Base-by-base conservation (phyloP, 2,329 filamentous ascomycete genomes). In the Zymoseptoria passerinii region DNA sequence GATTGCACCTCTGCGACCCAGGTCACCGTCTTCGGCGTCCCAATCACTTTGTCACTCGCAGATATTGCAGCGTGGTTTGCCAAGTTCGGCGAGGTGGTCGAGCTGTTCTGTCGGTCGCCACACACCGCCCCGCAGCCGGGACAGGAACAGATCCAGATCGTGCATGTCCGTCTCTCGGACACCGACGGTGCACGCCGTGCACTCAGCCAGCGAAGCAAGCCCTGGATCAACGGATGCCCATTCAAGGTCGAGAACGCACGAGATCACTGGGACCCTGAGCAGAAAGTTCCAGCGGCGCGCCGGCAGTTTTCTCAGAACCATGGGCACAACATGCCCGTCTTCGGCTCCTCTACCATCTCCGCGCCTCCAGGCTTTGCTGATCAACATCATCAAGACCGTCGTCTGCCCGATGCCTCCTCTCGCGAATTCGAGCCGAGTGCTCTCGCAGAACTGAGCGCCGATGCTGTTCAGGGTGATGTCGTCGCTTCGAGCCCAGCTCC, bases 1-100 rank as follows among this genome's bases (percentile, higher is more conserved):
- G 56, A 60, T 19, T 66, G 64, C 40, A 50, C 44, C 7, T 61
- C 58, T 35, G 64, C 60, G 10, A 57, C 58, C 19, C 65, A 61
- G 59, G 48, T 66, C 20, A 53, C 63, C 19, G 54, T 61, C 9
- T 65, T 66, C 44, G 27, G 58, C 6, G 55, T 60, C 20, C 57
- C 57, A 10, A n/a, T 8, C 10, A 44, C 35, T 18, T 20, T 57
- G 8, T 19, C 55, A 10, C 50, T 54, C 18, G 35, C 40, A 23
- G 44, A 55, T 23, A 23, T 64, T n/a, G 16, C 23, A 20, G 23
- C 40, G 8, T 61, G 55, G 52, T 63, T 65, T 29, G 28, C 35
- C 13, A 52, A 55, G 18, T 64, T 63, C 35, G 62, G 62, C 20
- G 20, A 51, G n/a, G 56, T 63, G 4, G 40, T 35, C 13, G 10